Conservation (phyloP, 176 grass and related monocot genomes). For the Dendrocalamus sinicus region DNA sequence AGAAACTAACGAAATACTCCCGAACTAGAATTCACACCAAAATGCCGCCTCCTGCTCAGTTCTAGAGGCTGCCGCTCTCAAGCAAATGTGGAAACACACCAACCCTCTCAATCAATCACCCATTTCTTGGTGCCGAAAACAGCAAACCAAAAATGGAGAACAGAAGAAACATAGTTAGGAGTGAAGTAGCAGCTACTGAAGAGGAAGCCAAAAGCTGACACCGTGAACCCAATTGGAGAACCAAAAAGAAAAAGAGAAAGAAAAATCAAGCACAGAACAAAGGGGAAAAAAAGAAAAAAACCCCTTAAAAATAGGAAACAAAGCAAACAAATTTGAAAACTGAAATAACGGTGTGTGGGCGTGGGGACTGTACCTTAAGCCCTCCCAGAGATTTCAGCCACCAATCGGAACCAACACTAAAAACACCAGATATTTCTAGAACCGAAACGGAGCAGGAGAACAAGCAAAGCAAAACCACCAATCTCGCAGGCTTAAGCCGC, state of each 20-base stretch:
- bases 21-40: neutral
- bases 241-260: neutral
- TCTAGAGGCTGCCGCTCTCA: neutral
- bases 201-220: neutral
- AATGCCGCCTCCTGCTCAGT: conserved; percentile 19
- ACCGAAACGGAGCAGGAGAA: neutral
- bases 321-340: neutral
- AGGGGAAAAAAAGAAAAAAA: neutral
- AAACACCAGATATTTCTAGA: conserved; percentile 8
- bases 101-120: neutral
- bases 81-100: neutral
- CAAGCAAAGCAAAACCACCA: neutral
- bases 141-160: neutral
- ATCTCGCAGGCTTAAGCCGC: neutral
- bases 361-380: conserved; percentile 40
- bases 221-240: neutral
- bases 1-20: neutral
- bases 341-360: neutral
- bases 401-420: neutral
- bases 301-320: neutral
- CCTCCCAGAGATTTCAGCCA: conserved; percentile 11
- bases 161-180: neutral
- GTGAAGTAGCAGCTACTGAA: conserved; percentile 13
- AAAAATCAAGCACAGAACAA: neutral
- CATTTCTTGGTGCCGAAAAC: neutral